Conservation (phyloP, 2,329 filamentous ascomycete species). For the Pseudogymnoascus sp. region DNA sequence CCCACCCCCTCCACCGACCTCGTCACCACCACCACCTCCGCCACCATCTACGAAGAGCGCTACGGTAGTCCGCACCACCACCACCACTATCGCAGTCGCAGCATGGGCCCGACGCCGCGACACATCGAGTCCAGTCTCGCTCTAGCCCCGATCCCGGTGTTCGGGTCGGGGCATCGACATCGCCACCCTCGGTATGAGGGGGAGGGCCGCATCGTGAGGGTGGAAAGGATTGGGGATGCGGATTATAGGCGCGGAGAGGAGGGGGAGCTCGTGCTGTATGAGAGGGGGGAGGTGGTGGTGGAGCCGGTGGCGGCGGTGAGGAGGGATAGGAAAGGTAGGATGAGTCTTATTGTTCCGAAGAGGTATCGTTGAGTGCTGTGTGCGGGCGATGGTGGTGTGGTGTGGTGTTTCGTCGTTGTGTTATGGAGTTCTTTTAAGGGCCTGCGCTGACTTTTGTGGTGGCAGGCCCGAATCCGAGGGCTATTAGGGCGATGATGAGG, state of each 20-base stretch:
- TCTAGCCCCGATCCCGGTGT: constrained; percentile 28
- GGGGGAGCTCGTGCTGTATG: constrained; percentile 51
- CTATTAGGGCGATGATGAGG: constrained; percentile 63
- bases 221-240: constrained; percentile 66
- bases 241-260: constrained; percentile 50
- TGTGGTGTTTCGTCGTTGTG: constrained; percentile 22
- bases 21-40: constrained; percentile 34
- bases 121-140: constrained; percentile 33
- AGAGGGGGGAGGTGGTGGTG: constrained; percentile 50
- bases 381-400: constrained; percentile 13
- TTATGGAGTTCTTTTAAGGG: constrained; percentile 20
- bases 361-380: constrained; percentile 44
- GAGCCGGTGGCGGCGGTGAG: constrained; percentile 46
- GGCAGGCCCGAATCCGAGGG: constrained; percentile 54
- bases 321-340: constrained; percentile 85
- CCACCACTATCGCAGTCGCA: constrained; percentile 17
- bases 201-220: constrained; percentile 53
- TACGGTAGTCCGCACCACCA: constrained; percentile 25
- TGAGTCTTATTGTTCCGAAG: constrained; percentile 75
- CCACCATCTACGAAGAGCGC: constrained; percentile 28
- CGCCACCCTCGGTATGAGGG: constrained; percentile 20
- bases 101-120: background rate
- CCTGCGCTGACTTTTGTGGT: constrained; percentile 19
- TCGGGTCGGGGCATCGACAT: constrained; percentile 33
- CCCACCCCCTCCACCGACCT: constrained; percentile 33